phyloP scores from a whole-genome alignment of 331 rosid genomes.

The Acacia concinna region DNA sequence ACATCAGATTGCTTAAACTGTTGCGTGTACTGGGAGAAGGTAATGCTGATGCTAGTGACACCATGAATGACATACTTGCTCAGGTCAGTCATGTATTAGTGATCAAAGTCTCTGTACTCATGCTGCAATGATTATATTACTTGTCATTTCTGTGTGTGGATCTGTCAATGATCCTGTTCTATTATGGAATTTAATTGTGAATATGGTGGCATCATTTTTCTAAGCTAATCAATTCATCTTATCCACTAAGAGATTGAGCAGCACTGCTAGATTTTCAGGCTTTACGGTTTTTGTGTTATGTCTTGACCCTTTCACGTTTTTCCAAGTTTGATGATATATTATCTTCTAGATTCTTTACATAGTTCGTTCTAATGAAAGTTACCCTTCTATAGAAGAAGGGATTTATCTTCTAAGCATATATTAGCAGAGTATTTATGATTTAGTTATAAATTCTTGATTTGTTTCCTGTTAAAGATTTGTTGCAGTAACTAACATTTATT shows the following conservation, averaged over 20 bases:
- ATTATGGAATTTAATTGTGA: not conserved
- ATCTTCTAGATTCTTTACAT: not conserved
- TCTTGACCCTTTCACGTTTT: not conserved
- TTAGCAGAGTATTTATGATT: not conserved
- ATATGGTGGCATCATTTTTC: not conserved
- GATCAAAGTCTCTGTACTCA: conserved; percentile 2
- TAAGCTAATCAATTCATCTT: not conserved
- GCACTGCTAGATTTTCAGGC: not conserved
- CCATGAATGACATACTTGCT: conserved; percentile 99
- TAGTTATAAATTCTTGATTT: conserved; percentile 24
- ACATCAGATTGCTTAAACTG: conserved; percentile 86
- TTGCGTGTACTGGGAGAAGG: conserved; percentile 92
- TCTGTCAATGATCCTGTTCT: not conserved
- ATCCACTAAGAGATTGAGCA: not conserved
- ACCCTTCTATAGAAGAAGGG: not conserved
- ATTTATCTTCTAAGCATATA: conserved; percentile 6
- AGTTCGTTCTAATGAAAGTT: not conserved
- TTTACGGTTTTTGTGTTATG: not conserved
- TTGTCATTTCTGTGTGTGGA: conserved; percentile 18
- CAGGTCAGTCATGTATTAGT: conserved; percentile 60
- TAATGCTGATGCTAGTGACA: conserved; percentile 91
- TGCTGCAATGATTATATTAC: conserved; percentile 19
- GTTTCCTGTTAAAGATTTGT: conserved; percentile 1
- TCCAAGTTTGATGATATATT: not conserved
- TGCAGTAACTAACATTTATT: conserved; percentile 18